Evolutionary conservation across 352 stramenopile species (phyloP), one percentile per base, ranked within the genome.

Genomic region (Pythium pyrilobum): DNA sequence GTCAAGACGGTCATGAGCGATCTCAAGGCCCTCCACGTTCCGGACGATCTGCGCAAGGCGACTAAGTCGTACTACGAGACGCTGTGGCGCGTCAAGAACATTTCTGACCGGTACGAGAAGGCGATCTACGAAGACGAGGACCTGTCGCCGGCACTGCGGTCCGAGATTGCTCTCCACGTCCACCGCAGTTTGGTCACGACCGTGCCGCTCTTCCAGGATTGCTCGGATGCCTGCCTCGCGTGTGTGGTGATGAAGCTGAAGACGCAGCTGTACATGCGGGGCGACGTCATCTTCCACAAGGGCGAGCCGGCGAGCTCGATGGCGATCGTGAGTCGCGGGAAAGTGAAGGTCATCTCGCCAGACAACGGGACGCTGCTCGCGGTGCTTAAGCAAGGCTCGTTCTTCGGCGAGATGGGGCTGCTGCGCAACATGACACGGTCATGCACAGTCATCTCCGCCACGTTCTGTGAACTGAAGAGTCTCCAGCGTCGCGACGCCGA

Each of bases 81-180:
- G 37, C 62, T 85, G 10, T 85, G 74, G 74, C 65, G 74, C 28
- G 76, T 85, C 66, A 81, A 81, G 37, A 85, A 83, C 57, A 85
- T 73, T 0, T 85, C 74, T 2, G 74, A 85, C 39, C 70, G 74
- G 3, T 83, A 83, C 33, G 74, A 85, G 27, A 82, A 82, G 49
- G 71, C 71, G 16, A 85, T 85, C n/a, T 85, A 85, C 50, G 74
- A 80, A 4, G 74, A 85, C 53, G 72, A 85, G 31, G 74, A 85
- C 46, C 50, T 85, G 28, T 85, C 74, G 9, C 72, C 72, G 20
- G 60, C 67, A 0, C 59, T 85, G 5, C 72, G 74, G 2, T 63
- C 72, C 25, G 74, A 85, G 51, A 86, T 86, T 24, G 75, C 75
- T 5, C 56, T 86, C 7, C 78, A 83, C 37, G 81, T 86, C 53